Conservation (phyloP, 192 early-diverging fungal species). For the Dissophora globulifera region DNA sequence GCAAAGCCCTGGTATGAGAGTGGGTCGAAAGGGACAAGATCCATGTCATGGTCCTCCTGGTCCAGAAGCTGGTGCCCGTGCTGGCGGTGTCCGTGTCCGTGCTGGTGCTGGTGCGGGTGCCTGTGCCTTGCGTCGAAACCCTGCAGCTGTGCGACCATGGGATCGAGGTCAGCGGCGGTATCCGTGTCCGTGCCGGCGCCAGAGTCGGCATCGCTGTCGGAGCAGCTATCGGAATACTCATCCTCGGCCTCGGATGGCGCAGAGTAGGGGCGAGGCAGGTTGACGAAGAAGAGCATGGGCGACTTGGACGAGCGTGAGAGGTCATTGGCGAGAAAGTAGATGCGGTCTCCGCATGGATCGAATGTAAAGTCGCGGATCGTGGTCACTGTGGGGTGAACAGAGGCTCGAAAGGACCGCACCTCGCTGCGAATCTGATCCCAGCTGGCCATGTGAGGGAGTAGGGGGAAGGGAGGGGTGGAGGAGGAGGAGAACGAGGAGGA, state of each 20-base stretch:
- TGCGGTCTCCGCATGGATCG: slow-evolving; percentile 54
- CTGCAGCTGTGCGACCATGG: slow-evolving; percentile 5
- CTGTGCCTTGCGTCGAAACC: neutral
- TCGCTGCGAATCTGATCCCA: slow-evolving; percentile 71
- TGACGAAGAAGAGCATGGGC: slow-evolving; percentile 55
- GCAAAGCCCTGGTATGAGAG: slow-evolving; percentile 34
- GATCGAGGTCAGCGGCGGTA: slow-evolving; percentile 14
- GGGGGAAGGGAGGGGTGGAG: neutral
- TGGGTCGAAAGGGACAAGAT: slow-evolving; percentile 41
- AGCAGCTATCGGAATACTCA: neutral
- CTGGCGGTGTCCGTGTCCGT: neutral
- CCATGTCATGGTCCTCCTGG: slow-evolving; percentile 45
- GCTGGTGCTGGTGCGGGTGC: neutral
- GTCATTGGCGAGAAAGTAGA: slow-evolving; percentile 68
- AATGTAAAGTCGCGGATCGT: slow-evolving; percentile 66
- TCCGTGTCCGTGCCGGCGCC: slow-evolving; percentile 5
- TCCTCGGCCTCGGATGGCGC: slow-evolving; percentile 1
- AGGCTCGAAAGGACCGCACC: slow-evolving; percentile 63
- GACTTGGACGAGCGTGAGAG: slow-evolving; percentile 50
- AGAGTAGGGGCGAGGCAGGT: slow-evolving; percentile 40
- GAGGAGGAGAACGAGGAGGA: neutral
- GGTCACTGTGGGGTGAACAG: slow-evolving; percentile 54
- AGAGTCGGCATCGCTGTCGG: neutral
- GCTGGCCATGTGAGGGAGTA: slow-evolving; percentile 20
- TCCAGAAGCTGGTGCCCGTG: neutral